Conservation (phyloP, 2,329 filamentous ascomycete genomes). For the Trichoderma sp. region DNA sequence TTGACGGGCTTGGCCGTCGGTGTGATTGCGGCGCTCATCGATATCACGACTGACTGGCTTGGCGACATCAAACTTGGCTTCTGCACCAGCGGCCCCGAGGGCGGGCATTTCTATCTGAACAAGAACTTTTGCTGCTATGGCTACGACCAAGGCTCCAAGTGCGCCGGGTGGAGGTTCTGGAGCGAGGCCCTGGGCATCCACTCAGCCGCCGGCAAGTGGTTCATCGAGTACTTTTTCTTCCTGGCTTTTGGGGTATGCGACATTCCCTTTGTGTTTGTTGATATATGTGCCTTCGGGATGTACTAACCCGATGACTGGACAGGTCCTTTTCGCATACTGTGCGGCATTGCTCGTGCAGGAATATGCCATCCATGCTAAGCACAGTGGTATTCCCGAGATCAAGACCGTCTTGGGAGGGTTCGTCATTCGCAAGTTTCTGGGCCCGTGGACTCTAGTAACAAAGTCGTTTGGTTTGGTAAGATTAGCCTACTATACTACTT, state of each 20-base stretch:
- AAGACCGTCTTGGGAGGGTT: conserved; percentile 95
- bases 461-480: conserved; percentile 82
- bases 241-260: conserved; percentile 72
- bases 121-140: conserved; percentile 91
- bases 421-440: conserved; percentile 83
- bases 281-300: neutral
- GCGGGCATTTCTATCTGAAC: conserved; percentile 87
- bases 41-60: conserved; percentile 89
- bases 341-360: conserved; percentile 78
- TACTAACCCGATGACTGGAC: neutral
- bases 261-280: neutral
- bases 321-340: conserved; percentile 73
- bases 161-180: conserved; percentile 86
- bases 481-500: conserved; percentile 27
- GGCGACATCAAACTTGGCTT: conserved; percentile 89
- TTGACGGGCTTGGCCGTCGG: conserved; percentile 82
- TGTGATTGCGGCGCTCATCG: conserved; percentile 79
- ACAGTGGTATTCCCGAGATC: conserved; percentile 96
- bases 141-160: conserved; percentile 78
- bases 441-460: conserved; percentile 80
- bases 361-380: conserved; percentile 84
- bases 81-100: conserved; percentile 70
- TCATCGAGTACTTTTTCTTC: conserved; percentile 86
- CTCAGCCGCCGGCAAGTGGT: conserved; percentile 68
- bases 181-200: conserved; percentile 66